Percentiles rank a stretch among this genome's conserved stretches.
These are phyloP conservation scores for Raphidocelis subcapitata DNA, from an alignment of 139 green algal genomes.

Conservation along the genomic window DNA sequence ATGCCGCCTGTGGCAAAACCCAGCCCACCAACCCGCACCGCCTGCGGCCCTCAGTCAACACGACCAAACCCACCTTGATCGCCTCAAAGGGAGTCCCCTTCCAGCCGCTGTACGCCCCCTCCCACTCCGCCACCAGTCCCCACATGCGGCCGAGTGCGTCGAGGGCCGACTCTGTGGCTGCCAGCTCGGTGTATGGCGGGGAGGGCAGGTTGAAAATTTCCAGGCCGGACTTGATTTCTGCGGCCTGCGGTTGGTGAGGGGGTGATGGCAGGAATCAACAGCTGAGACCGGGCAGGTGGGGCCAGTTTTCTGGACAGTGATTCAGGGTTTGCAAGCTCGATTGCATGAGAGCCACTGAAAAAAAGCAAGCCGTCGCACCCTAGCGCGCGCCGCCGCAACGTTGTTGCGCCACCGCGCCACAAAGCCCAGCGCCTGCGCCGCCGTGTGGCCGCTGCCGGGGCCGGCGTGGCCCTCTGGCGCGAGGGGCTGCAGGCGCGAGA, in stretches of 20 bases:
- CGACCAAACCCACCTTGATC: constrained; percentile 70
- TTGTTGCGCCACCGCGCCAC: constrained; percentile 29
- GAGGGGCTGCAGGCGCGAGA: constrained; percentile 26
- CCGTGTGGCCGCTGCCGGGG: constrained; percentile 30
- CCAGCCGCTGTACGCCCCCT: constrained; percentile 70
- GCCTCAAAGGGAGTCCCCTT: constrained; percentile 81
- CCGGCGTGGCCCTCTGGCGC: constrained; percentile 31
- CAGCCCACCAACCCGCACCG: too few relatives aligned
- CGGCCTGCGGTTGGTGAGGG: constrained; percentile 21
- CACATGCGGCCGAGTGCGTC: constrained; percentile 77
- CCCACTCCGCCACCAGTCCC: constrained; percentile 73
- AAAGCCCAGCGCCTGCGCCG: constrained; percentile 11
- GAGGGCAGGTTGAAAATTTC: constrained; percentile 85
- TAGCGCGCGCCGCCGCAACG: constrained; percentile 24
- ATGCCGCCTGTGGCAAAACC: too few relatives aligned
- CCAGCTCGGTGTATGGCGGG: constrained; percentile 74
- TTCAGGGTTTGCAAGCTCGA: too few relatives aligned
- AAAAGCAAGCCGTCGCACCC: constrained; percentile 26
- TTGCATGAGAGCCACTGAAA: too few relatives aligned
- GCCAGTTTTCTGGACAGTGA: too few relatives aligned
- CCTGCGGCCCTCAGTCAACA: too few relatives aligned
- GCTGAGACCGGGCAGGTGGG: too few relatives aligned
- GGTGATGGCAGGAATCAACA: too few relatives aligned
- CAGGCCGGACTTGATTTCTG: constrained; percentile 80
- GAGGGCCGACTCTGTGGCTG: constrained; percentile 63